A percentile compares a stretch with the other conserved stretches of the same genome.
These are phyloP conservation scores for Pseudotulostoma volvatum DNA, from an alignment of 495 filamentous ascomycete genomes.

Conservation along the genomic window DNA sequence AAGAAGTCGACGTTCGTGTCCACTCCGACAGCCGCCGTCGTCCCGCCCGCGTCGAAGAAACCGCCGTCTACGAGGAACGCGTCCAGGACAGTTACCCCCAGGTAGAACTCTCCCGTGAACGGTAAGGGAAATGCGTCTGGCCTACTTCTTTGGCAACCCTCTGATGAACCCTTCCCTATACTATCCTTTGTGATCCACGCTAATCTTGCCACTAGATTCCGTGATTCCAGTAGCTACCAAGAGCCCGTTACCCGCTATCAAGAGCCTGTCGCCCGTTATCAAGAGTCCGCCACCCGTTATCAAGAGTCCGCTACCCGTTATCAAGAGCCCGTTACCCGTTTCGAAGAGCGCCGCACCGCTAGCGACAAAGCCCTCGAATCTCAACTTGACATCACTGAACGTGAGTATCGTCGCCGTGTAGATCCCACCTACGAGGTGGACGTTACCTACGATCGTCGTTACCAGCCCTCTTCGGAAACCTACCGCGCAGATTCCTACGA, in stretches of 20 bases:
- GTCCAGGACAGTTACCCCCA: slow-evolving; percentile 19
- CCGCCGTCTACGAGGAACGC: slow-evolving; percentile 27
- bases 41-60: slow-evolving; percentile 38
- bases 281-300: no score
- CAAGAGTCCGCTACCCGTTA: no score
- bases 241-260: no score
- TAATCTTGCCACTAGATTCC: no score
- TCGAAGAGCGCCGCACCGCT: slow-evolving; percentile 33
- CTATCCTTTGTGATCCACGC: no score
- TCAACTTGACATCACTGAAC: slow-evolving; percentile 69
- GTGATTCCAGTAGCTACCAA: no score
- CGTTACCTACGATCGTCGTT: slow-evolving; percentile 38
- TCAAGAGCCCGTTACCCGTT: no score
- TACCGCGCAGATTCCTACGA: slow-evolving; percentile 11
- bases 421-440: slow-evolving; percentile 52
- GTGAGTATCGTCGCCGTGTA: slow-evolving; percentile 66
- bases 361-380: slow-evolving; percentile 37
- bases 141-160: slow-evolving; percentile 6
- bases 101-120: slow-evolving; percentile 39
- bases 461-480: slow-evolving; percentile 9
- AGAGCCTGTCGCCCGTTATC: no score
- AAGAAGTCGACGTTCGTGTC: slow-evolving; percentile 63
- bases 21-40: slow-evolving; percentile 51
- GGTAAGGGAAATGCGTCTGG: slow-evolving; percentile 31
- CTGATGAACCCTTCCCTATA: no score